Conservation (phyloP, 768 basidiomycete genomes). For the Lyophyllum atratum region DNA sequence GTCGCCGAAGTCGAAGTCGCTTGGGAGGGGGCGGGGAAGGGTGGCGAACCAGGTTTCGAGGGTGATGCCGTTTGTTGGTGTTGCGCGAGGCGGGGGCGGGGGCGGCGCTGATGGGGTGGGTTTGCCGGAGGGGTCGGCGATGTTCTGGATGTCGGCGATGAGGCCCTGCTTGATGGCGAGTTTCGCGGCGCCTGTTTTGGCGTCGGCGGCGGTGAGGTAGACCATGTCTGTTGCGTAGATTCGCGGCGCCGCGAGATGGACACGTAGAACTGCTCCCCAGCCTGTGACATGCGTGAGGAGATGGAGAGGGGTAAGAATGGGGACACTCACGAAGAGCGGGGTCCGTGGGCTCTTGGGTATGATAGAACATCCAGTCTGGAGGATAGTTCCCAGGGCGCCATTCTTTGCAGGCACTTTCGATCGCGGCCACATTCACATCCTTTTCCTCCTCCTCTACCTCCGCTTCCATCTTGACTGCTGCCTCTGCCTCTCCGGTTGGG, state of each 20-base stretch:
- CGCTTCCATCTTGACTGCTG: no score
- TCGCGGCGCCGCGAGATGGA: background rate
- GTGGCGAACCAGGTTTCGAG: conserved; percentile 65
- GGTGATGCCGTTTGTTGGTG: conserved; percentile 28
- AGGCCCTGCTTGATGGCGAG: background rate
- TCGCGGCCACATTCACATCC: background rate
- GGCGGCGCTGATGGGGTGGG: no score
- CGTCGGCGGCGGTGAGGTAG: background rate
- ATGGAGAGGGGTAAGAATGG: background rate
- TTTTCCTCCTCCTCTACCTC: no score
- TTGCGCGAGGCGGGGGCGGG: no score
- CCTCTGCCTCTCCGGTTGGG: background rate
- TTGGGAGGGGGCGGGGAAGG: conserved; percentile 67
- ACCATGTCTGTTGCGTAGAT: conserved; percentile 4
- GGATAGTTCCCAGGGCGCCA: background rate
- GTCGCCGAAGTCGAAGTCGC: conserved; percentile 47
- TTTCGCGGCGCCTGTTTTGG: conserved; percentile 1
- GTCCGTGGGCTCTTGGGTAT: background rate
- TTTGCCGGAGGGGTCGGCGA: background rate
- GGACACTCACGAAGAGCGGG: background rate
- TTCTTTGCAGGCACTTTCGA: background rate
- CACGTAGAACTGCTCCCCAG: conserved; percentile 7
- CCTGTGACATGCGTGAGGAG: background rate
- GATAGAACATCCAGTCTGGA: conserved; percentile 5
- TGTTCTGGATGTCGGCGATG: background rate